Base-by-base conservation (phyloP, 768 basidiomycete species). In the Tricholoma matsutake region DNA sequence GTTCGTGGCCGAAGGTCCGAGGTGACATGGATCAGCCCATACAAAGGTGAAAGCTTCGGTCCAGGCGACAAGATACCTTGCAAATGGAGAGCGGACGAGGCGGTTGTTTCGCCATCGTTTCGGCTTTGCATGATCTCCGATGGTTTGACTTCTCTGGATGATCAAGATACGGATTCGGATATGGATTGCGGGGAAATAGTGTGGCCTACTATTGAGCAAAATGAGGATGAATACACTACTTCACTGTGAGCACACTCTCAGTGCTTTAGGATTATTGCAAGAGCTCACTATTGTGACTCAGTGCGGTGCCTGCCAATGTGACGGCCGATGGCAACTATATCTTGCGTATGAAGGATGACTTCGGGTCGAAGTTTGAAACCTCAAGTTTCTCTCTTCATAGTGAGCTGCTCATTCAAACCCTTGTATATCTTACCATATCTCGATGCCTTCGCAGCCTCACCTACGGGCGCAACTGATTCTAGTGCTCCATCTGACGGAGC, bases 321-420 rank as follows among this genome's bases (percentile, higher is more conserved):
- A 32, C 51, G 22, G 49, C 22, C 51, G 55, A 60, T 8, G 54
- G 60, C n/a, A 63, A 56, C n/a, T 63, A 56, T 25, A 37, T 53
- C 2, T 32, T 67, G 43, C 60, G 31, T 29, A 65, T 67, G 61
- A 51, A 68, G 51, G 72, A 72, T 53, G 67, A 72, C 53, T 70
- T 65, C 55, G 72, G 67, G 2, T 58, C 55, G 4, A 58, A 51
- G 13, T 68, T 60, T 32, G 60, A 57, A 35, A 75, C 74, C 1
- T 69, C 73, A 2, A 43, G 52, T 31, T 75, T 77, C 54, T 58
- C 63, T 29, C 55, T 75, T 9, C 49, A 53, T 62, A 54, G 74
- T 75, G 59, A 65, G 73, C 60, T 56, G 29, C 4, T 20, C 39
- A 45, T 35, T 22, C 49, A 45, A 28, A 1, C 8, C 20, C 1